Conservation (phyloP, 768 basidiomycete genomes). For the Steccherinum ochraceum region DNA sequence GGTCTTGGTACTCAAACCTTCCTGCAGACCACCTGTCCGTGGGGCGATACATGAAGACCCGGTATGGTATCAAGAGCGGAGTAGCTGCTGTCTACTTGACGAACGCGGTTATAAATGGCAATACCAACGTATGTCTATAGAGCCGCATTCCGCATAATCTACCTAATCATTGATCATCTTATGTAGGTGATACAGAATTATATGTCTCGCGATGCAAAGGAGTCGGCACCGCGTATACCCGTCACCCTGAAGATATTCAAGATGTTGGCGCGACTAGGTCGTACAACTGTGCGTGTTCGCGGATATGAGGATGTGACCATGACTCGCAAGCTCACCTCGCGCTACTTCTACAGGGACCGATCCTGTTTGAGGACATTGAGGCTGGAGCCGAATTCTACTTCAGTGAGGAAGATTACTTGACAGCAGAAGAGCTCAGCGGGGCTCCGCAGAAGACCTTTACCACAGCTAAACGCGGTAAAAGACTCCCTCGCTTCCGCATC, state of each 20-base stretch:
- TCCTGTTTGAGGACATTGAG: conserved; percentile 57
- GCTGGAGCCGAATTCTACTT: conserved; percentile 61
- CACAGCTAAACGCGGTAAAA: conserved; percentile 1
- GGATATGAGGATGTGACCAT: too few species aligned
- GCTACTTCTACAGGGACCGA: conserved; percentile 37
- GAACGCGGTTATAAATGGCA: conserved; percentile 68
- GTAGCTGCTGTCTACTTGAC: conserved; percentile 64
- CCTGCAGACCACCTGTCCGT: conserved; percentile 49
- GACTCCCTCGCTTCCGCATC: conserved; percentile 26
- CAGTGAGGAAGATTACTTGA: conserved; percentile 64
- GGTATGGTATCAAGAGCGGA: conserved; percentile 50
- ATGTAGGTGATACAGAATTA: conserved; percentile 50
- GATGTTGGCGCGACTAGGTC: conserved; percentile 62
- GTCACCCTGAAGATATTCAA: conserved; percentile 74
- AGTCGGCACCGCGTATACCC: conserved; percentile 41
- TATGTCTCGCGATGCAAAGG: conserved; percentile 17
- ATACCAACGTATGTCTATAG: conserved; percentile 35
- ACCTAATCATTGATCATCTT: too few species aligned
- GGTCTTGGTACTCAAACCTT: background rate
- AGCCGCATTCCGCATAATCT: too few species aligned
- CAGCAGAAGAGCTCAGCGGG: conserved; percentile 21
- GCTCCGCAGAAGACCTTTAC: conserved; percentile 4
- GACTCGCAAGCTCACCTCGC: background rate
- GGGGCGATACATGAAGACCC: conserved; percentile 52
- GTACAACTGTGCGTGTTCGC: conserved; percentile 51